Conservation (phyloP, 208 protist genomes). For the Crithidia bombi region DNA sequence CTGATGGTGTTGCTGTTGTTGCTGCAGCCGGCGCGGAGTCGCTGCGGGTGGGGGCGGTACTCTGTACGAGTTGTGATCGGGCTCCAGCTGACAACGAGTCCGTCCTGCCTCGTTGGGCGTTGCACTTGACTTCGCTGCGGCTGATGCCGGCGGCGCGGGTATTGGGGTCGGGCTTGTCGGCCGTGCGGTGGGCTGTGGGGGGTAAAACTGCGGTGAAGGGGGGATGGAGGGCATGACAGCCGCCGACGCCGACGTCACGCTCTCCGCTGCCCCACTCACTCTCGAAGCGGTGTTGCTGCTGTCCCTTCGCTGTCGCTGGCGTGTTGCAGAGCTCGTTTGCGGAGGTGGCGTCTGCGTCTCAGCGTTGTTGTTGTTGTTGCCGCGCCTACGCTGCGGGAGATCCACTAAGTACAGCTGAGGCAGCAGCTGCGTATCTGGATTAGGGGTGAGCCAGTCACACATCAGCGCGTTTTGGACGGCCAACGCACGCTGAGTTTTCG, state of each 20-base stretch:
- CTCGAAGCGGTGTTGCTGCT: background rate
- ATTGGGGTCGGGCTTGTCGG: background rate
- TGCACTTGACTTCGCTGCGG: background rate
- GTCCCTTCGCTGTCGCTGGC: background rate
- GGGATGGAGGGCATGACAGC: background rate
- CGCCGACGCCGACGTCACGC: background rate
- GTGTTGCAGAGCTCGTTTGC: background rate
- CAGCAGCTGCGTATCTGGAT: slow-evolving; percentile 22
- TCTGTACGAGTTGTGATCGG: background rate
- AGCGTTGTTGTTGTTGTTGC: slow-evolving; percentile 36
- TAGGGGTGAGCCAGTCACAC: slow-evolving; percentile 5
- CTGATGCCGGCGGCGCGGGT: background rate
- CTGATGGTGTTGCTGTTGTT: slow-evolving; percentile 2
- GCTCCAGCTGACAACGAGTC: background rate
- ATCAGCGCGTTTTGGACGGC: slow-evolving; percentile 14
- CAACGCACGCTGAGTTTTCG: slow-evolving; percentile 14
- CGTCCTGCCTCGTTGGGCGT: background rate
- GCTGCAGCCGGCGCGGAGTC: too few relatives aligned
- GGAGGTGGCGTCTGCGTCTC: background rate
- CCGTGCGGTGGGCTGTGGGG: slow-evolving; percentile 11
- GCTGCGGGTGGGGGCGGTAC: background rate
- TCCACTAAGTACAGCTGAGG: slow-evolving; percentile 37
- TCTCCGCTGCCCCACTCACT: background rate
- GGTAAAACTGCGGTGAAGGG: background rate
- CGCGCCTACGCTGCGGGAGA: background rate